These are phyloP conservation scores for Moricandia arvensis DNA, from an alignment of 345 rosid genomes.

Conservation along the genomic window DNA sequence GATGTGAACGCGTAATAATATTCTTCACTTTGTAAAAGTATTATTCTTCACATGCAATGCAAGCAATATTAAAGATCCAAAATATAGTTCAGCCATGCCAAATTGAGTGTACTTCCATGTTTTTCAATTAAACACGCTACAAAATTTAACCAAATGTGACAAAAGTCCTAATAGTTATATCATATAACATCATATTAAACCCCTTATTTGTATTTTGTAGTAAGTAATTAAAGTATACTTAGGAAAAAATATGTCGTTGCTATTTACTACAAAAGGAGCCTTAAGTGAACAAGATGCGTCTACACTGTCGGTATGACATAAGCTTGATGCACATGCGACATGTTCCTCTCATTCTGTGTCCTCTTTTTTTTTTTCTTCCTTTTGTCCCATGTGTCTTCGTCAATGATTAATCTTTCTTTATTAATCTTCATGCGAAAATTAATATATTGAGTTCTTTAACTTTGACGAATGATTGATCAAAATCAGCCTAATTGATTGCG, in stretches of 20 bases:
- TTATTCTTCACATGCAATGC: slow-evolving; percentile 1
- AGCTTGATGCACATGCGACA: slow-evolving; percentile 31
- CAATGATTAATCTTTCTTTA: slow-evolving; percentile 28
- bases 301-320: slow-evolving; percentile 32
- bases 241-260: neutral
- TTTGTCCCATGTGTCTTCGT: slow-evolving; percentile 36
- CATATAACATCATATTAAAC: too few species aligned
- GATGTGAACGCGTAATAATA: slow-evolving; percentile 20
- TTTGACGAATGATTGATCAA: slow-evolving; percentile 16
- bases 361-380: neutral
- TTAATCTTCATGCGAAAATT: slow-evolving; percentile 3
- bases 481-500: neutral
- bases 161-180: neutral
- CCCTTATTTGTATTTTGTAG: too few species aligned
- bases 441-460: neutral
- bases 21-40: neutral
- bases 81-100: neutral
- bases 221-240: neutral
- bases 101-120: neutral
- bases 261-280: neutral
- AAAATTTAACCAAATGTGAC: neutral
- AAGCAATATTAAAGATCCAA: neutral
- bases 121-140: neutral
- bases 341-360: slow-evolving; percentile 35
- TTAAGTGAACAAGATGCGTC: slow-evolving; percentile 14